Conservation (phyloP, 2,329 filamentous ascomycete species). For the Chaetomium sp. region DNA sequence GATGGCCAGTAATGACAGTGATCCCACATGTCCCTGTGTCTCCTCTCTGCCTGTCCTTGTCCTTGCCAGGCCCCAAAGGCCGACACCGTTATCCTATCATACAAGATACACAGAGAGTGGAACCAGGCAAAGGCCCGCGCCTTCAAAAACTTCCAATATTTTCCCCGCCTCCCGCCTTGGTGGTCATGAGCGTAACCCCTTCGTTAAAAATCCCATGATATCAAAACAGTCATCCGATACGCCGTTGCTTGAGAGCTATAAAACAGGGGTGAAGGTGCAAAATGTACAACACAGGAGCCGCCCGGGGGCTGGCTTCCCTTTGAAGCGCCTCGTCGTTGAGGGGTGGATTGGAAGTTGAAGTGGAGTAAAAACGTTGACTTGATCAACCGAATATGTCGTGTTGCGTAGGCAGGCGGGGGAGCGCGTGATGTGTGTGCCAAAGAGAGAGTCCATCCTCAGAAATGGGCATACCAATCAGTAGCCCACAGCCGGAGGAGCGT, state of each 20-base stretch:
- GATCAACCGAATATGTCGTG: not conserved
- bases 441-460: not conserved
- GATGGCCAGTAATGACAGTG: slow-evolving; percentile 21
- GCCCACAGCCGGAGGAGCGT: not conserved
- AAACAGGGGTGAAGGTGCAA: slow-evolving; percentile 18
- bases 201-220: slow-evolving; percentile 20
- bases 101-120: slow-evolving; percentile 31
- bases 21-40: slow-evolving; percentile 8
- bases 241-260: slow-evolving; percentile 25
- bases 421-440: slow-evolving; percentile 1
- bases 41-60: not conserved
- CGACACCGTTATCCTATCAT: slow-evolving; percentile 19
- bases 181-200: slow-evolving; percentile 24
- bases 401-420: not conserved
- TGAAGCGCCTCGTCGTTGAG: not conserved
- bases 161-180: slow-evolving; percentile 5
- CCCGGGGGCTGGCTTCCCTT: slow-evolving; percentile 12
- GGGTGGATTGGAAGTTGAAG: not conserved
- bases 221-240: slow-evolving; percentile 26
- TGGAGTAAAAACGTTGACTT: not conserved
- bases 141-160: not conserved
- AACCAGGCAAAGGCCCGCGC: slow-evolving; percentile 21
- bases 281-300: slow-evolving; percentile 29
- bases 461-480: not conserved
- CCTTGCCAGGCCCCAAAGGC: not conserved